Conservation (phyloP, 495 filamentous ascomycete genomes). For the Neurospora sp. region DNA sequence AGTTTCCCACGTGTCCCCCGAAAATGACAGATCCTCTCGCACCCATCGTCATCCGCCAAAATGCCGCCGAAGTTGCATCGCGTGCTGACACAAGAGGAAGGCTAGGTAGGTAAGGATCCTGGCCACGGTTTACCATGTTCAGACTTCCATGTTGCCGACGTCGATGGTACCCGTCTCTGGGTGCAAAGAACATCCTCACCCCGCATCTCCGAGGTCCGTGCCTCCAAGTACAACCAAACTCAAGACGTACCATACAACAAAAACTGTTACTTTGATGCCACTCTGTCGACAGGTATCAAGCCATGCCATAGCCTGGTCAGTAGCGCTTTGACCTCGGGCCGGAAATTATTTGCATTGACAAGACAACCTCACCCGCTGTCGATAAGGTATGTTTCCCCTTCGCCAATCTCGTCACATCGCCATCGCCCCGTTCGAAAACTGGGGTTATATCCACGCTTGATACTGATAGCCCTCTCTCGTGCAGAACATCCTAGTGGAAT, state of each 20-base stretch:
- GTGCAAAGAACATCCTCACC: neutral
- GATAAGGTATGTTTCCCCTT: neutral
- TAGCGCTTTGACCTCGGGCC: neutral
- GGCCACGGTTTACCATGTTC: neutral
- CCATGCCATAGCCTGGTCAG: neutral
- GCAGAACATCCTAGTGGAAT: neutral
- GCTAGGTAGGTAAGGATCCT: neutral
- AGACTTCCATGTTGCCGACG: neutral
- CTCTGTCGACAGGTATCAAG: neutral
- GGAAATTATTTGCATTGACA: neutral
- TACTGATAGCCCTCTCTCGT: neutral
- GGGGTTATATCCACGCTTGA: neutral
- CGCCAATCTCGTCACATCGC: neutral
- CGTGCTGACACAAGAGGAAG: neutral
- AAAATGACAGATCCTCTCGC: neutral
- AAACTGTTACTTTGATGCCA: neutral
- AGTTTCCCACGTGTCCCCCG: neutral
- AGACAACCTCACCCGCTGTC: neutral
- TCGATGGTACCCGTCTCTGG: neutral
- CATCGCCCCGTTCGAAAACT: neutral
- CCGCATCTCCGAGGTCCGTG: neutral
- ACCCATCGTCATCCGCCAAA: neutral
- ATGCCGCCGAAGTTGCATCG: neutral
- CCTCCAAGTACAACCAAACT: neutral
- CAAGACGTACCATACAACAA: neutral